These are phyloP conservation scores for Wickerhamiella hasegawae DNA, from an alignment of 805 yeast genomes.

Conservation along the genomic window DNA sequence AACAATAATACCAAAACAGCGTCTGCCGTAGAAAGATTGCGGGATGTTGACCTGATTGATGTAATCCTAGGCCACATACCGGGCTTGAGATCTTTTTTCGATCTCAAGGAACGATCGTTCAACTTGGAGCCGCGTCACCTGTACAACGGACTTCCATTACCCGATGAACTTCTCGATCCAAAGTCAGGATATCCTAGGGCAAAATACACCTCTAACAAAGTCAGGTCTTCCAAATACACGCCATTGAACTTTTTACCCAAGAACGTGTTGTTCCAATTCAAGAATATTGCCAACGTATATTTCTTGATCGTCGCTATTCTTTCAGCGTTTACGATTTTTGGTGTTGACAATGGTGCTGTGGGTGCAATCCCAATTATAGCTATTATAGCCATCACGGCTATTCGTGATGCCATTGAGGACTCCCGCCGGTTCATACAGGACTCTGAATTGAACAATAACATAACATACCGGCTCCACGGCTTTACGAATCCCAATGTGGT, in stretches of 20 bases:
- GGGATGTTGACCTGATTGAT: slow-evolving; percentile 2
- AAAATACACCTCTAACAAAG: slow-evolving; percentile 74
- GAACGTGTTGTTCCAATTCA: slow-evolving; percentile 64
- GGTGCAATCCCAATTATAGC: slow-evolving; percentile 74
- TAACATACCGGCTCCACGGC: slow-evolving; percentile 44
- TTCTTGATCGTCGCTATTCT: slow-evolving; percentile 67
- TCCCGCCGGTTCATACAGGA: slow-evolving; percentile 51
- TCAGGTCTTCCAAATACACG: slow-evolving; percentile 92
- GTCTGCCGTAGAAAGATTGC: too few relatives aligned
- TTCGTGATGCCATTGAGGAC: slow-evolving; percentile 71
- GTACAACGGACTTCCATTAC: slow-evolving; percentile 35
- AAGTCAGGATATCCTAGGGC: slow-evolving; percentile 47
- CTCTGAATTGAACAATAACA: slow-evolving; percentile 52
- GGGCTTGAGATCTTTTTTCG: slow-evolving; percentile 9
- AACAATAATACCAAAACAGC: too few relatives aligned
- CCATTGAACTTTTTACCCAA: slow-evolving; percentile 82
- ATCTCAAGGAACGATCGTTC: slow-evolving; percentile 7
- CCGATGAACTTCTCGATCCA: slow-evolving; percentile 27
- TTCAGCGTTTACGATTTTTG: slow-evolving; percentile 63
- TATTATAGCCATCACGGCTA: slow-evolving; percentile 56
- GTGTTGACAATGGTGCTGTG: slow-evolving; percentile 56
- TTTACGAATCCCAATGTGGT: slow-evolving; percentile 43
- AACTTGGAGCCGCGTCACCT: slow-evolving; percentile 24
- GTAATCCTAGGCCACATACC: slow-evolving; percentile 19
- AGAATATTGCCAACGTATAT: slow-evolving; percentile 80